Evolutionary conservation across 257 asterid species (phyloP).

Genomic region (Haberlea rhodopensis): DNA sequence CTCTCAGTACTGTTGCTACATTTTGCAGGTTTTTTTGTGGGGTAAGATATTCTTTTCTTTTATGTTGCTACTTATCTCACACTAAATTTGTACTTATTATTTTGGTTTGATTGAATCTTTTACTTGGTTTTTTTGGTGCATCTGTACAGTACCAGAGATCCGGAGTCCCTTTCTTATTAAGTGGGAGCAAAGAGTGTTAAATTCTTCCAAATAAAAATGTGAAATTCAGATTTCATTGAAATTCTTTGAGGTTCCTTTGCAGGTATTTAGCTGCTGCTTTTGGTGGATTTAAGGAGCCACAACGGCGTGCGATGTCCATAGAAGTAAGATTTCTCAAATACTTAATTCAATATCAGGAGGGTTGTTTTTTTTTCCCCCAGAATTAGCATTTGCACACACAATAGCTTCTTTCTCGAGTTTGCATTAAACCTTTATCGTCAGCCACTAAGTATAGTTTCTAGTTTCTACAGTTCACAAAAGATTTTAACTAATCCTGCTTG

Average conservation of each 20-base stretch:
- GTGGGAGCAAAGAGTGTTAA: background rate
- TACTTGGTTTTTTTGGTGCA: no score
- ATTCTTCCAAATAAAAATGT: background rate
- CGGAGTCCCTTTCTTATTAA: background rate
- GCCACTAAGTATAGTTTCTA: no score
- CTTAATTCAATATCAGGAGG: slow-evolving; percentile 3
- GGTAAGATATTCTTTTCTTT: slow-evolving; percentile 47
- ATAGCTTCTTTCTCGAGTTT: background rate
- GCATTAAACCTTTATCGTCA: background rate
- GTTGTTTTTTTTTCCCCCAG: background rate
- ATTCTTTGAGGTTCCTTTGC: slow-evolving; percentile 17
- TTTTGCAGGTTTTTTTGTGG: slow-evolving; percentile 79
- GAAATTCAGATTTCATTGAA: background rate
- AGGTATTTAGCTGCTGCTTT: slow-evolving; percentile 72
- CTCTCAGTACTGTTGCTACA: slow-evolving; percentile 75
- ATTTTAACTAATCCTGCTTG: slow-evolving; percentile 8
- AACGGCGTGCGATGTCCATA: slow-evolving; percentile 83
- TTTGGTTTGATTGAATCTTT: background rate
- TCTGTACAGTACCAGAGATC: background rate
- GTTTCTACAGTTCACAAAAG: background rate
- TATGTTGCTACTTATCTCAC: background rate
- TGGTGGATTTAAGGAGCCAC: slow-evolving; percentile 75
- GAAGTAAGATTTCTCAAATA: slow-evolving; percentile 49
- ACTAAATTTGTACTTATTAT: background rate
- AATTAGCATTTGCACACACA: background rate